Evolutionary conservation across 2,329 filamentous ascomycete genomes (phyloP).

Genomic region (Nannizzia gypsea): DNA sequence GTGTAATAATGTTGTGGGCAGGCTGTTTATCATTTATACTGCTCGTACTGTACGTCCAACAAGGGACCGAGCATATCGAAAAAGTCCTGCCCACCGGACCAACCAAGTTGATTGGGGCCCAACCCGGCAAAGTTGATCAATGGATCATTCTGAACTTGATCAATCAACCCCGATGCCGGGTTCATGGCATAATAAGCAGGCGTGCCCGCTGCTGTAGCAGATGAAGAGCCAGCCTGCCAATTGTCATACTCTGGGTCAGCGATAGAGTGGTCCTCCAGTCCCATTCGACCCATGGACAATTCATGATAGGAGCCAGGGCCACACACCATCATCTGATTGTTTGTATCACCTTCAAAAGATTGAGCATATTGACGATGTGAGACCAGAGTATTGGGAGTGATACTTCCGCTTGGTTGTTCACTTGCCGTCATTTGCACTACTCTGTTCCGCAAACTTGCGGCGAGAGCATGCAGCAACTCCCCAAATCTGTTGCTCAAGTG

Average conservation of each 20-base stretch:
- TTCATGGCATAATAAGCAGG: slow-evolving; percentile 10
- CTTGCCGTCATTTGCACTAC: slow-evolving; percentile 10
- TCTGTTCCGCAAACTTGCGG: slow-evolving; percentile 13
- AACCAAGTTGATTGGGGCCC: slow-evolving; percentile 16
- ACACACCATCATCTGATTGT: slow-evolving; percentile 3
- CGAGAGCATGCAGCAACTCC: slow-evolving; percentile 15
- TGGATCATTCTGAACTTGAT: slow-evolving; percentile 14
- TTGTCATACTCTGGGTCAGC: slow-evolving; percentile 5
- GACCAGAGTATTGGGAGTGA: slow-evolving; percentile 11
- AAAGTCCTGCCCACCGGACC: slow-evolving; percentile 17
- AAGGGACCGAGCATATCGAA: slow-evolving; percentile 17
- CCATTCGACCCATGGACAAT: slow-evolving; percentile 1
- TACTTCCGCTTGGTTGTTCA: slow-evolving; percentile 10
- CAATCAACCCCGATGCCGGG: background rate
- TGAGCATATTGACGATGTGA: slow-evolving; percentile 8
- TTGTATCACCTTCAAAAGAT: slow-evolving; percentile 7
- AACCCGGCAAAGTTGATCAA: slow-evolving; percentile 16
- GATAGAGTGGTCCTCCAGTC: slow-evolving; percentile 5
- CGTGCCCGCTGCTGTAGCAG: slow-evolving; percentile 8
- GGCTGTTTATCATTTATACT: slow-evolving; percentile 14
- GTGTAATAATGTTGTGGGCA: background rate
- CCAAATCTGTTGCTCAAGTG: slow-evolving; percentile 55
- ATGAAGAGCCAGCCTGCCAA: slow-evolving; percentile 4
- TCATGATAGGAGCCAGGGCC: slow-evolving; percentile 7
- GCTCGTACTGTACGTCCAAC: slow-evolving; percentile 17